Evolutionary conservation across 129 eudicot species (phyloP), one percentile per base, ranked within the genome.

Genomic region (Deinandra increscens): DNA sequence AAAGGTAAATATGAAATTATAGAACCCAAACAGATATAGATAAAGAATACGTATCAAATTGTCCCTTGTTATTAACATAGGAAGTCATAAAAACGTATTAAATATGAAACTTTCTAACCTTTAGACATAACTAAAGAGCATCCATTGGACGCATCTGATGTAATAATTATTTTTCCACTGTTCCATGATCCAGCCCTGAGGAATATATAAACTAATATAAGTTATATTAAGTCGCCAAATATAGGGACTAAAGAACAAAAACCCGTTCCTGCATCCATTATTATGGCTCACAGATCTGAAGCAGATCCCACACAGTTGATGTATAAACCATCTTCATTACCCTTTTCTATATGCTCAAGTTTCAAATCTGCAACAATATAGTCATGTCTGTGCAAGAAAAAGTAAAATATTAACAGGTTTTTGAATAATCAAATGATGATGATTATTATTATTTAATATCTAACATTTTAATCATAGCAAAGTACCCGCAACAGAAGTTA

Each of bases 181-280:
- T 76, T 93, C 99, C 97, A 93, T 89, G 68, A 93, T 93, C 99
- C 99, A 93, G 72, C 89, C 99, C 99, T 93, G 72, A 65, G 9
- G 10, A 48, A 50, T 66, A 19, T 64, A 55, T n/a, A 75, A 12
- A 46, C 8, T 26, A 0, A 50, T 26, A 9, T 8, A 39, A 49
- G 38, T 69, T 60, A 62, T 29, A 17, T 60, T 17, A 76, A 22
- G 12, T 49, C 19, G 15, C 11, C n/a, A 9, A 23, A 39, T 14
- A 63, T 26, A 12, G 8, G 15, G 39, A 88, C 98, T 83, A 88
- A 96, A 22, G 91, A 79, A 82, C 48, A 58, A 74, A 88, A 91
- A 44, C 98, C 89, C 26, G 95, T 88, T 73, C 98, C 96, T 7
- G 96, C 98, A 77, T 91, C 98, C 98, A 93, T 93, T 41, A 93